Evolutionary conservation across 139 green algal species (phyloP).

Genomic region (Trebouxia sp.): DNA sequence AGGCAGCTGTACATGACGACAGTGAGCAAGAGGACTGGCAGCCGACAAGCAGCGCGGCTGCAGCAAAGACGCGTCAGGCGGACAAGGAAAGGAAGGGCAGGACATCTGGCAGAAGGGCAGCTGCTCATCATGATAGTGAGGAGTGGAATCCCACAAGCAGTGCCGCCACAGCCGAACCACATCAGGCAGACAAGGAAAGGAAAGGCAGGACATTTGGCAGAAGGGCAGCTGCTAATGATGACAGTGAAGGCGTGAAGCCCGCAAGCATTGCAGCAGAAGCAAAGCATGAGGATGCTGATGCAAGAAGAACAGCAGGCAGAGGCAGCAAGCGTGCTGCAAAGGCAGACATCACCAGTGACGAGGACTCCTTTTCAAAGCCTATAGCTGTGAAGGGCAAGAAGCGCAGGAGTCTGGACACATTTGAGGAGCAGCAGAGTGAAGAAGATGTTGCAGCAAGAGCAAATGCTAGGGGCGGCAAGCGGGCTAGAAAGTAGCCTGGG

Average conservation of each 20-base stretch:
- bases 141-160: background rate
- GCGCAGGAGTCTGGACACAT: no score
- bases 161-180: background rate
- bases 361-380: no score
- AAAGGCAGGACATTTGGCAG: background rate
- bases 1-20: background rate
- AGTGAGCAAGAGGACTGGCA: background rate
- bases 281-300: no score
- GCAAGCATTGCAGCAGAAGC: background rate
- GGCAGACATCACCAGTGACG: no score
- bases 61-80: background rate
- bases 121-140: background rate
- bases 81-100: background rate
- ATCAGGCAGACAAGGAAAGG: background rate
- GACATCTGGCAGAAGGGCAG: no score
- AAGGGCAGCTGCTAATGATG: no score
- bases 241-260: background rate
- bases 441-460: no score
- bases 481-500: no score
- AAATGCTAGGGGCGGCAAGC: no score
- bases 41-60: background rate
- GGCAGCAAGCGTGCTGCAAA: no score
- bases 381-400: no score
- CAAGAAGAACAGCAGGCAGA: background rate
- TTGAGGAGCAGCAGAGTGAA: no score